Conservation (phyloP, 345 rosid genomes). For the Gossypium anomalum region DNA sequence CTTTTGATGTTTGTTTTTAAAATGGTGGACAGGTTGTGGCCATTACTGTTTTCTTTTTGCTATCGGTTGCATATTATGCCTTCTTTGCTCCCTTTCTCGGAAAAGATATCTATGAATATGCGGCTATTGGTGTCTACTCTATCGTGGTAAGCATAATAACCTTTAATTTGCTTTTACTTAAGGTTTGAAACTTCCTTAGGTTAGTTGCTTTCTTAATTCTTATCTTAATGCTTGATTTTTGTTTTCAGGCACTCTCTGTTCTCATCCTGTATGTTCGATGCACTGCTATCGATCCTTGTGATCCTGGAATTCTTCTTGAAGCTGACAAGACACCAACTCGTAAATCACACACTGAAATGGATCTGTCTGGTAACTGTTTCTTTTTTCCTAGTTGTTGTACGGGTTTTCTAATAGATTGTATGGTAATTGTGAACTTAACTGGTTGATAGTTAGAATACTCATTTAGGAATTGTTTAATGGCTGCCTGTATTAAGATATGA, state of each 20-base stretch:
- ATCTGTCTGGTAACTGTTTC: slow-evolving; percentile 38
- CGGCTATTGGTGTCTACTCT: slow-evolving; percentile 71
- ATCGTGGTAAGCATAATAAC: slow-evolving; percentile 46
- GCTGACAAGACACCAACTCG: slow-evolving; percentile 43
- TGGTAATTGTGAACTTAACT: slow-evolving; percentile 3
- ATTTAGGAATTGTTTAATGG: not conserved
- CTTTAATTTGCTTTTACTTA: not conserved
- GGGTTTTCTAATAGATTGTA: slow-evolving; percentile 1
- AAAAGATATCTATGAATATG: slow-evolving; percentile 54
- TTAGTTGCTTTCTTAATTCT: not conserved
- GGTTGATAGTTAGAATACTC: not conserved
- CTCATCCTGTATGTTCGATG: slow-evolving; percentile 74
- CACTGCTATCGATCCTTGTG: slow-evolving; percentile 93
- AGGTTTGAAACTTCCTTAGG: not conserved
- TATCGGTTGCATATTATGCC: slow-evolving; percentile 74
- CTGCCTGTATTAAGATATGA: not conserved
- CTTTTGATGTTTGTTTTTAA: not conserved
- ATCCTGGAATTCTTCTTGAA: slow-evolving; percentile 74
- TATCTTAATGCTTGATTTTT: slow-evolving; percentile 6
- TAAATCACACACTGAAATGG: slow-evolving; percentile 51
- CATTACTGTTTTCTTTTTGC: slow-evolving; percentile 73
- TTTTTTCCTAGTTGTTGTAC: not conserved
- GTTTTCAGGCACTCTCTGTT: slow-evolving; percentile 61
- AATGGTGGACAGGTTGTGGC: slow-evolving; percentile 61
- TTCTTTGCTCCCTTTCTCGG: slow-evolving; percentile 96